phyloP scores from a whole-genome alignment of 1,284 basidiomycete species.

The Sporisorium graminicola region DNA sequence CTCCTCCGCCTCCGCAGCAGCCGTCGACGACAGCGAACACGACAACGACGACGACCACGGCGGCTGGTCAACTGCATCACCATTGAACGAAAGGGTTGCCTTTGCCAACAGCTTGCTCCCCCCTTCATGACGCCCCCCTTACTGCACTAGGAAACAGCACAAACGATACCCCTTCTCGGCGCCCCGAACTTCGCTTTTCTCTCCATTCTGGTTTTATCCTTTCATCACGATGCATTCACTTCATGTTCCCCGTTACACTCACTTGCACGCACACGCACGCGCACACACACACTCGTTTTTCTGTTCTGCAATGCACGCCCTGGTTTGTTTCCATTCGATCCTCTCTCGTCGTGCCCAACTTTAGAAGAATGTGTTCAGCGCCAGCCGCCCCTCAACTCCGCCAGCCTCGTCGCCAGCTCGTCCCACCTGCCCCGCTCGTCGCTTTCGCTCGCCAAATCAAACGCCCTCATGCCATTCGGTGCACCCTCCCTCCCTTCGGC shows the following conservation, averaged over 20 bases:
- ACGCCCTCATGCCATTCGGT: constrained; percentile 40
- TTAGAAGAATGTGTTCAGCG: constrained; percentile 3
- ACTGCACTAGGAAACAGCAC: not conserved
- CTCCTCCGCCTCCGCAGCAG: too few relatives aligned
- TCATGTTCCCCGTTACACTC: not conserved
- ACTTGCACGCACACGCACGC: not conserved
- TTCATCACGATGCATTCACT: not conserved
- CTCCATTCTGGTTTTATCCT: too few relatives aligned
- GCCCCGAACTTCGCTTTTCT: not conserved
- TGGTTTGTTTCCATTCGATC: not conserved
- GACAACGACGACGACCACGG: too few relatives aligned
- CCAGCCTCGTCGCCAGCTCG: constrained; percentile 2
- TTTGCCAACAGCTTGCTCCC: too few relatives aligned
- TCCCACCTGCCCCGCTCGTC: constrained; percentile 6
- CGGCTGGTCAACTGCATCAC: too few relatives aligned
- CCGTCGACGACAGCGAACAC: too few relatives aligned
- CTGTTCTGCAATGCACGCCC: not conserved
- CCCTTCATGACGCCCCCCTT: not conserved
- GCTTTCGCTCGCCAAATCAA: constrained; percentile 12
- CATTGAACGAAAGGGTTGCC: too few relatives aligned
- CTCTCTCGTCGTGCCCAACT: not conserved
- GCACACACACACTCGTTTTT: not conserved
- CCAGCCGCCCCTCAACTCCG: constrained; percentile 19
- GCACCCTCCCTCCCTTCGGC: constrained; percentile 12
- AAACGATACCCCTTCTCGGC: not conserved